phyloP scores from a whole-genome alignment of 23 red algal species.

The Gracilaria vermiculophylla region DNA sequence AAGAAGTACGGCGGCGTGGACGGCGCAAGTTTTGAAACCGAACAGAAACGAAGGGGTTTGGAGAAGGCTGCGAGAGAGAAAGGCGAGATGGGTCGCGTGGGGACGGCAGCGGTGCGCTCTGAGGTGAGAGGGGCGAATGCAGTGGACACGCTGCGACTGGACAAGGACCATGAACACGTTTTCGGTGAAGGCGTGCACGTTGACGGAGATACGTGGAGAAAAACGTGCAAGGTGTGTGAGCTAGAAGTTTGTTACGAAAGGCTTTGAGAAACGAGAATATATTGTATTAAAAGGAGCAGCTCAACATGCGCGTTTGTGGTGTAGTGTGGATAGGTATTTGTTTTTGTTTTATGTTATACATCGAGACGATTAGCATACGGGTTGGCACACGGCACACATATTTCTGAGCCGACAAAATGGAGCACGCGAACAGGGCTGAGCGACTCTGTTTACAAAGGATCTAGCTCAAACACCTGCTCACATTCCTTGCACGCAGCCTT shows the following conservation, averaged over 20 bases:
- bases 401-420: constrained; percentile 8
- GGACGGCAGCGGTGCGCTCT: not conserved
- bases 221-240: constrained; percentile 44
- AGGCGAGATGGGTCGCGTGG: not conserved
- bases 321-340: too few relatives aligned
- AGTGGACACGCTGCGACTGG: not conserved
- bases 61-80: constrained; percentile 11
- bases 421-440: not conserved
- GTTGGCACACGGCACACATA: not conserved
- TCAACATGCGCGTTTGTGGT: too few relatives aligned
- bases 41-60: constrained; percentile 12
- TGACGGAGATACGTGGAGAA: constrained; percentile 58
- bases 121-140: not conserved
- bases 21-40: not conserved
- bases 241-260: constrained; percentile 53
- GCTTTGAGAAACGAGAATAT: not conserved
- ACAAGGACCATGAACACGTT: constrained; percentile 44
- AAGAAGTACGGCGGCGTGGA: constrained; percentile 49
- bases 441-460: constrained; percentile 50
- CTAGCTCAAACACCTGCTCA: constrained; percentile 87
- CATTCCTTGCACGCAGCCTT: constrained; percentile 69
- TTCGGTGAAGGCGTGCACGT: constrained; percentile 8
- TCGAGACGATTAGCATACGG: not conserved
- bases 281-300: not conserved
- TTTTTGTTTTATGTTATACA: too few relatives aligned